Percentiles rank a stretch among this genome's conserved stretches.
Evolutionary conservation across 2,329 filamentous ascomycete genomes (phyloP).

Genomic region (Alternaria sp.): DNA sequence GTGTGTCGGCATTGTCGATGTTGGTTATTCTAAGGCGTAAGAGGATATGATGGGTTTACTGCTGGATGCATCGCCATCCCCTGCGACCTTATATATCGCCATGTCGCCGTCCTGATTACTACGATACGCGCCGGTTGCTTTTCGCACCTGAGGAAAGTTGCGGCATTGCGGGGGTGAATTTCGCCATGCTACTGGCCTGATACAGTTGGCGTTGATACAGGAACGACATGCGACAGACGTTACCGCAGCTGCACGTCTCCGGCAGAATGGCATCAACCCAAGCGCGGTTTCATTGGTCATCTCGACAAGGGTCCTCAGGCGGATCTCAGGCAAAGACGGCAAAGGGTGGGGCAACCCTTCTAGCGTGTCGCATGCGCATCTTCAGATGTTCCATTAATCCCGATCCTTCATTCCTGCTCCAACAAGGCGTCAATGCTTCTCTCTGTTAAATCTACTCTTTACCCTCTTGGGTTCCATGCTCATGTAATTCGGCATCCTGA

Average conservation of each 20-base stretch:
- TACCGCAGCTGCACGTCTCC: slow-evolving; percentile 3
- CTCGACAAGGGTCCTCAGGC: slow-evolving; percentile 1
- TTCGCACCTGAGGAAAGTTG: background rate
- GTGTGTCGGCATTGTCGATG: slow-evolving; percentile 49
- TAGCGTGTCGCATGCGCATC: slow-evolving; percentile 4
- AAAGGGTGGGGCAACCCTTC: slow-evolving; percentile 3
- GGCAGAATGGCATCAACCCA: background rate
- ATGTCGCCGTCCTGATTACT: background rate
- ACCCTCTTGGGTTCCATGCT: background rate
- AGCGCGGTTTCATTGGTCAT: background rate
- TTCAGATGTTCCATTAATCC: background rate
- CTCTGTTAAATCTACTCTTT: background rate
- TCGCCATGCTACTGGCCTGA: slow-evolving; percentile 6
- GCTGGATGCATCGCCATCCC: background rate
- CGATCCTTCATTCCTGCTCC: background rate
- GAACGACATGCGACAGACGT: slow-evolving; percentile 7
- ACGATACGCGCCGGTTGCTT: background rate
- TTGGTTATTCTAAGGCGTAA: background rate
- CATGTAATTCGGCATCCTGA: background rate
- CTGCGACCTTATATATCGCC: slow-evolving; percentile 1
- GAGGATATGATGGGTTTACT: background rate
- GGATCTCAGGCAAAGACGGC: background rate
- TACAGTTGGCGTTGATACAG: slow-evolving; percentile 6
- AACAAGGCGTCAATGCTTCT: background rate
- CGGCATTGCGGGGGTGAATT: slow-evolving; percentile 1